Evolutionary conservation across 352 stramenopile species (phyloP).

Genomic region (Phytophthora litchii): DNA sequence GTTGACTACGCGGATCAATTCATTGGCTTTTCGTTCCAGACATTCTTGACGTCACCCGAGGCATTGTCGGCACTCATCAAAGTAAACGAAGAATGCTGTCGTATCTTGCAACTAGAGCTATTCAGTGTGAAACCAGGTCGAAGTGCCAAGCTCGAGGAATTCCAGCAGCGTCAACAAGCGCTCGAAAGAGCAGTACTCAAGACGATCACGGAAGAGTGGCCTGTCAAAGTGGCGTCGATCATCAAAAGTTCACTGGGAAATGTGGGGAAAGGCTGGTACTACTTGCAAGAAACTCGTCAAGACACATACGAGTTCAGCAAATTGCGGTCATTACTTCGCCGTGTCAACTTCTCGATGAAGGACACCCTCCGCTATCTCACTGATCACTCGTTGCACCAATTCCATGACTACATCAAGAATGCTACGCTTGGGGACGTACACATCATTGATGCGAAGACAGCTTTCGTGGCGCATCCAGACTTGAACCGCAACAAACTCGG

Average conservation of each 20-base stretch:
- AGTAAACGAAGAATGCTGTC: conserved; percentile 88
- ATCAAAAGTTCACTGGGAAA: conserved; percentile 76
- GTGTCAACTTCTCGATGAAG: conserved; percentile 87
- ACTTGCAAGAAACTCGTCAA: conserved; percentile 80
- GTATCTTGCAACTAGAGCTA: conserved; percentile 77
- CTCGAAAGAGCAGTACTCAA: conserved; percentile 78
- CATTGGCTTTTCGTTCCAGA: conserved; percentile 88
- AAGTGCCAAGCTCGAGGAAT: conserved; percentile 88
- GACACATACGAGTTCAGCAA: conserved; percentile 92
- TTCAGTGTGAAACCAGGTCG: conserved; percentile 76
- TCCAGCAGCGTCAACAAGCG: conserved; percentile 80
- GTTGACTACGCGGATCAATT: conserved; percentile 89
- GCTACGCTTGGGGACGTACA: conserved; percentile 63
- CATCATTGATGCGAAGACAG: conserved; percentile 74
- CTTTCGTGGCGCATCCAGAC: conserved; percentile 72
- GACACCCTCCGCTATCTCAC: conserved; percentile 80
- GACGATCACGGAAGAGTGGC: conserved; percentile 85
- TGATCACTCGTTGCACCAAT: conserved; percentile 74
- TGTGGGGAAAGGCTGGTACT: conserved; percentile 88
- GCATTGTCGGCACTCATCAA: conserved; percentile 76
- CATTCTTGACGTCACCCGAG: conserved; percentile 81
- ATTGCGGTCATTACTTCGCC: conserved; percentile 67
- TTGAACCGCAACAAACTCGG: conserved; percentile 65
- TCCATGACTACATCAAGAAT: conserved; percentile 71
- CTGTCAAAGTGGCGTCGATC: conserved; percentile 66